Conservation (phyloP, 225 moss, liverwort and hornwort species). For the Rhytidiadelphus loreus region DNA sequence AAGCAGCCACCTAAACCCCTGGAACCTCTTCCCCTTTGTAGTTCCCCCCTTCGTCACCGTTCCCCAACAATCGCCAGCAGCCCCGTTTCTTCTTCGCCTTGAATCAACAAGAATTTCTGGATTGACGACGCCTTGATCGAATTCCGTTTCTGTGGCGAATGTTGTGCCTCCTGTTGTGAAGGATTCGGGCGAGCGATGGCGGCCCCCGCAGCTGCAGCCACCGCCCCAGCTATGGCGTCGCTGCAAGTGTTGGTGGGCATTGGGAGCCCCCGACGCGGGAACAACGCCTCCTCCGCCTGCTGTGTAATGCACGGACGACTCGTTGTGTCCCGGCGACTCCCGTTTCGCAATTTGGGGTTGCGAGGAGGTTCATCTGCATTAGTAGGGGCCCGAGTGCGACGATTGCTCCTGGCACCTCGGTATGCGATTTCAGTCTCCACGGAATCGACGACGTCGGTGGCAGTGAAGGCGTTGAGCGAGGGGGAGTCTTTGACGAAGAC, state of each 20-base stretch:
- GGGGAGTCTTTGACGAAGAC: conserved; percentile 2
- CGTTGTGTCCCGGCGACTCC: neutral
- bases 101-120: neutral
- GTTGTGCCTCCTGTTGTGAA: neutral
- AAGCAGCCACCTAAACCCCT: conserved; percentile 3
- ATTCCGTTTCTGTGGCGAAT: neutral
- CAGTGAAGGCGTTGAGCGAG: conserved; percentile 19
- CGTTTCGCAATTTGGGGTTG: conserved; percentile 4
- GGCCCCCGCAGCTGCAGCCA: conserved; percentile 30
- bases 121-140: neutral
- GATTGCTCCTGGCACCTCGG: conserved; percentile 4
- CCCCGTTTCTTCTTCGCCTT: neutral
- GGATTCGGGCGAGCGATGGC: conserved; percentile 2
- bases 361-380: neutral
- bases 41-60: neutral
- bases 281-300: neutral
- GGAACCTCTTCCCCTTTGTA: neutral
- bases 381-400: neutral
- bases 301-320: neutral
- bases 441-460: conserved; percentile 17
- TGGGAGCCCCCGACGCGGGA: neutral
- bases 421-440: conserved; percentile 32
- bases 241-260: neutral
- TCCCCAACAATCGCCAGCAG: neutral
- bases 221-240: conserved; percentile 24